phyloP scores from a whole-genome alignment of 108 stramenopile genomes.

The Discostella stelligeroides region DNA sequence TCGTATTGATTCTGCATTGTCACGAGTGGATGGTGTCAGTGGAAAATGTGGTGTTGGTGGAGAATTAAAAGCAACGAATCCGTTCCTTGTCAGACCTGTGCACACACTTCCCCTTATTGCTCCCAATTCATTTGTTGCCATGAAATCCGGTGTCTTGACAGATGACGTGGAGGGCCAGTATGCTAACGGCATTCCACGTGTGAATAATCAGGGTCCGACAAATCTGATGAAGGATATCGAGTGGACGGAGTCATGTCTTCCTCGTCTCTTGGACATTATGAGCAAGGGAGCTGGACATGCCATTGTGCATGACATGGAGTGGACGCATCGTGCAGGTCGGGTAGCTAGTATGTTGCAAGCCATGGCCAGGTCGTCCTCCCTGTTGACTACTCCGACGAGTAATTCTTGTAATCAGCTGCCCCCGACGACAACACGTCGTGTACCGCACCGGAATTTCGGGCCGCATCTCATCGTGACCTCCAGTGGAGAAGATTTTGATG shows the following conservation, averaged over 20 bases:
- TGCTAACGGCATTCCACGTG: too few species aligned
- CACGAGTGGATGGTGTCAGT: constrained; percentile 21
- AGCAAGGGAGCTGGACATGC: constrained; percentile 74
- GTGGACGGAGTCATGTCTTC: constrained; percentile 65
- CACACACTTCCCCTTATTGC: constrained; percentile 31
- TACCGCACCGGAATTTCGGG: constrained; percentile 53
- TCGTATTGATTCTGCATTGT: constrained; percentile 51
- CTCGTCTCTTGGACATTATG: constrained; percentile 66
- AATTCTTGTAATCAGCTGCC: too few species aligned
- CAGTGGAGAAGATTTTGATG: constrained; percentile 66
- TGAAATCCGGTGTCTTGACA: constrained; percentile 1
- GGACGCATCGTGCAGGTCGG: constrained; percentile 62
- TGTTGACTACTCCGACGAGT: not conserved
- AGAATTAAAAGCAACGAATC: not conserved
- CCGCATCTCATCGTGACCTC: constrained; percentile 82
- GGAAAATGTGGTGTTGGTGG: constrained; percentile 12
- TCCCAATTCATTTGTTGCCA: constrained; percentile 27
- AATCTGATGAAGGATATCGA: constrained; percentile 40
- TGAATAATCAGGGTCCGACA: too few species aligned
- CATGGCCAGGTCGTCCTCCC: constrained; percentile 33
- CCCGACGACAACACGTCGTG: not conserved
- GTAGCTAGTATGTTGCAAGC: constrained; percentile 64
- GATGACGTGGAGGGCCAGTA: not conserved
- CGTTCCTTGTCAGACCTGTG: constrained; percentile 13
- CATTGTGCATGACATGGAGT: constrained; percentile 73